Conservation (phyloP, 2,329 filamentous ascomycete genomes). For the Trichophyton schoenleinii region DNA sequence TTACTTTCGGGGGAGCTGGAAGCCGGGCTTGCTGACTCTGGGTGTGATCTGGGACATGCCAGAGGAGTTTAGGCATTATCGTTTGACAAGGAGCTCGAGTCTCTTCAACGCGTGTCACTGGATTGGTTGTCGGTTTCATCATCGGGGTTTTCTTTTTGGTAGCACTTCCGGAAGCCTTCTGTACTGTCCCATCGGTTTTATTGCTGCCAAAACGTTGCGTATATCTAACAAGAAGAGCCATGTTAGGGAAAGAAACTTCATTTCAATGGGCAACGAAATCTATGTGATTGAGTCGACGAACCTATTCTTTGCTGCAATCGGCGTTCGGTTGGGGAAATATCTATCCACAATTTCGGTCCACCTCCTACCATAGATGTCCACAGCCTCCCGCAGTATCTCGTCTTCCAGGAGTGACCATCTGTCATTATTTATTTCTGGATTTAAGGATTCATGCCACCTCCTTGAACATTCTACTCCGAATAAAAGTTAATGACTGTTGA, state of each 20-base stretch:
- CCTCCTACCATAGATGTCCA: conserved; percentile 3
- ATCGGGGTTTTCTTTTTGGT: neutral
- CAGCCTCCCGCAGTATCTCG: conserved; percentile 4
- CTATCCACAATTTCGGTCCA: conserved; percentile 6
- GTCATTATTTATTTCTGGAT: conserved; percentile 6
- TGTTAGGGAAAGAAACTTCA: neutral
- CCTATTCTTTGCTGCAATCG: conserved; percentile 7
- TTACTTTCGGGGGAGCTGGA: neutral
- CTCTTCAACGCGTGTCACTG: neutral
- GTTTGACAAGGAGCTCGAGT: neutral
- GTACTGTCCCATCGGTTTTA: neutral
- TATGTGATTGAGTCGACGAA: neutral
- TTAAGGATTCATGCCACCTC: conserved; percentile 5
- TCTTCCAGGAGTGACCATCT: conserved; percentile 7
- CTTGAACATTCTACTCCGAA: conserved; percentile 2
- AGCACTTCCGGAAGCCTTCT: neutral
- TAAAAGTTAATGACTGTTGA: neutral
- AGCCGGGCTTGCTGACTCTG: neutral
- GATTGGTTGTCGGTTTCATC: neutral
- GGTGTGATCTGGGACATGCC: conserved; percentile 6
- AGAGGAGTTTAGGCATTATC: conserved; percentile 6
- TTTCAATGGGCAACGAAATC: neutral
- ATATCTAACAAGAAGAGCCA: neutral
- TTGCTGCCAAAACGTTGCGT: conserved; percentile 4
- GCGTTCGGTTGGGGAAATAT: conserved; percentile 5